phyloP scores from a whole-genome alignment of 2,329 filamentous ascomycete species.

The Thielaviopsis ethacetica region DNA sequence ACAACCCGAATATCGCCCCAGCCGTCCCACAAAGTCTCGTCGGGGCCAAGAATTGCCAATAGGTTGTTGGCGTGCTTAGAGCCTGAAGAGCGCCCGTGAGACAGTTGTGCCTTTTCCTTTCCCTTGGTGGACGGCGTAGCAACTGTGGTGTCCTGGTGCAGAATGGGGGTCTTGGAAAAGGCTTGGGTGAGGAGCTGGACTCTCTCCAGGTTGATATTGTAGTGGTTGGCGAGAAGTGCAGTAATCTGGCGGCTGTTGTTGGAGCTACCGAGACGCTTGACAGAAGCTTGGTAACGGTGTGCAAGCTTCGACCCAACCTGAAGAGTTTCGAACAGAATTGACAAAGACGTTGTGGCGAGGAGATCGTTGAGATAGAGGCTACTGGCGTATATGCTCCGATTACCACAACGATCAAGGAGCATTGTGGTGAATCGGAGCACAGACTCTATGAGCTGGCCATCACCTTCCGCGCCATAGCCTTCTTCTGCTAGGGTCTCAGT shows the following conservation, averaged over 20 bases:
- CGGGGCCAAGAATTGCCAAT: conserved; percentile 51
- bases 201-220: conserved; percentile 60
- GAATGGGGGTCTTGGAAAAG: conserved; percentile 55
- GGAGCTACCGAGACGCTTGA: conserved; percentile 49
- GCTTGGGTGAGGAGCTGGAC: conserved; percentile 71
- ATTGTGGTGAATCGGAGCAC: conserved; percentile 75
- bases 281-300: conserved; percentile 79
- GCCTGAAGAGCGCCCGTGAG: conserved; percentile 17
- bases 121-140: conserved; percentile 44
- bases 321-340: conserved; percentile 61
- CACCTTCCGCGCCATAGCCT: conserved; percentile 58
- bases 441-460: conserved; percentile 61
- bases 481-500: conserved; percentile 35
- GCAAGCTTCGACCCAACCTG: conserved; percentile 73
- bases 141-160: conserved; percentile 31
- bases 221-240: conserved; percentile 70
- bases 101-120: conserved; percentile 49
- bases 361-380: conserved; percentile 79
- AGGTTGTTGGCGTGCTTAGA: conserved; percentile 68
- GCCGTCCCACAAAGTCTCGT: conserved; percentile 46
- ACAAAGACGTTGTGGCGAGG: conserved; percentile 70
- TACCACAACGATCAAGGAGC: conserved; percentile 87
- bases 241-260: conserved; percentile 46
- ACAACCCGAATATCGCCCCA: conserved; percentile 69
- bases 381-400: conserved; percentile 89